Evolutionary conservation across 139 green algal genomes (phyloP).

Genomic region (Zygnema circumcarinatum): DNA sequence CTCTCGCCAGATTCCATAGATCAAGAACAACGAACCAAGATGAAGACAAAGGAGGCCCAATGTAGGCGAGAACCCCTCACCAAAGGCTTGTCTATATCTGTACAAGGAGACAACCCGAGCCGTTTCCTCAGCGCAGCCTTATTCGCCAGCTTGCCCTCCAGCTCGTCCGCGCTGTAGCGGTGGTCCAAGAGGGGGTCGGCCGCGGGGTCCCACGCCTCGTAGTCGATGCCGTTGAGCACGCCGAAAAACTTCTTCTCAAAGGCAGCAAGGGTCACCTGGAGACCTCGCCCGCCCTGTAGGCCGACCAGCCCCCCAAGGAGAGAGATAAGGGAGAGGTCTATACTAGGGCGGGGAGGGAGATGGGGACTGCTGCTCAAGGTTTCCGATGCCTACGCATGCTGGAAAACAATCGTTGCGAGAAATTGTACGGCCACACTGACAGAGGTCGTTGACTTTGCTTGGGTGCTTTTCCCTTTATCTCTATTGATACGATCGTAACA

Average conservation of each 20-base stretch:
- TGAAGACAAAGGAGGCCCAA: too few species aligned
- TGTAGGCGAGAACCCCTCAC: too few species aligned
- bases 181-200: slow-evolving; percentile 62
- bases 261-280: slow-evolving; percentile 53
- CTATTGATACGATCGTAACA: too few species aligned
- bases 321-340: background rate
- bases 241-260: slow-evolving; percentile 63
- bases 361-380: background rate
- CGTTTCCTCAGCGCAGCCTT: slow-evolving; percentile 64
- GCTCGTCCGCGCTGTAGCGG: slow-evolving; percentile 59
- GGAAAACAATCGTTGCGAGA: too few species aligned
- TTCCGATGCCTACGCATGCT: too few species aligned
- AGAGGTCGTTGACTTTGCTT: too few species aligned
- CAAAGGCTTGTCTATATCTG: slow-evolving; percentile 36
- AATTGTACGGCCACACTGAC: too few species aligned
- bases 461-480: too few species aligned
- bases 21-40: too few species aligned
- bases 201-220: slow-evolving; percentile 63
- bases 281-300: slow-evolving; percentile 61
- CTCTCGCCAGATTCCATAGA: too few species aligned
- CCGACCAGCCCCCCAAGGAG: background rate
- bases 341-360: background rate
- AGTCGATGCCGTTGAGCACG: slow-evolving; percentile 68
- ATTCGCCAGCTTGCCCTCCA: slow-evolving; percentile 67
- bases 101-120: slow-evolving; percentile 46